Evolutionary conservation across 441 rosid species (phyloP).

Genomic region (Omphalea diandra): DNA sequence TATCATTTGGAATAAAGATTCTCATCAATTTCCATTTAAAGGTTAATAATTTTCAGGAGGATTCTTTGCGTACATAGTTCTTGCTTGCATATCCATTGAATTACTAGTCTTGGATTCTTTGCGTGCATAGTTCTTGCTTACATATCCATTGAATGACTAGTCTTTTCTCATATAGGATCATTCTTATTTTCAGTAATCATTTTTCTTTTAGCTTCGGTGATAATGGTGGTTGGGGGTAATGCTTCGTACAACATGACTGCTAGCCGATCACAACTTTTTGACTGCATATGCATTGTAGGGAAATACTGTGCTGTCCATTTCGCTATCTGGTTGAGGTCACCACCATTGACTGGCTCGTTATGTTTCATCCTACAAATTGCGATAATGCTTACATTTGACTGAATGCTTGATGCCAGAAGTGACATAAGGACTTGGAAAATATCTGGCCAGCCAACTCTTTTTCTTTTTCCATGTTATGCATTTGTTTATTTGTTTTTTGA

Average conservation of each 20-base stretch:
- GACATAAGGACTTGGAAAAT: slow-evolving; percentile 2
- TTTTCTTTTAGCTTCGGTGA: background rate
- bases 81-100: background rate
- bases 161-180: no score
- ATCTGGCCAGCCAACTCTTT: no score
- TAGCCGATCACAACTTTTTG: background rate
- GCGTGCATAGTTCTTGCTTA: background rate
- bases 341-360: background rate
- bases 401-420: background rate
- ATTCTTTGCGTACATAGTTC: background rate
- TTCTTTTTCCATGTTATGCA: no score
- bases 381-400: slow-evolving; percentile 12
- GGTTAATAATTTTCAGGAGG: background rate
- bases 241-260: background rate
- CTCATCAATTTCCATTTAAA: background rate
- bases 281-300: background rate
- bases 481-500: background rate
- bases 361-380: background rate
- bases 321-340: background rate
- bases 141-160: background rate
- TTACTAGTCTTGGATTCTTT: no score
- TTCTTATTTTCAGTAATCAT: background rate
- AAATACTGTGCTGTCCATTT: background rate
- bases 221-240: background rate
- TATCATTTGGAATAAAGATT: slow-evolving; percentile 26